Conservation (phyloP, 2,329 filamentous ascomycete species). For the Aspergillus spinulosporus region DNA sequence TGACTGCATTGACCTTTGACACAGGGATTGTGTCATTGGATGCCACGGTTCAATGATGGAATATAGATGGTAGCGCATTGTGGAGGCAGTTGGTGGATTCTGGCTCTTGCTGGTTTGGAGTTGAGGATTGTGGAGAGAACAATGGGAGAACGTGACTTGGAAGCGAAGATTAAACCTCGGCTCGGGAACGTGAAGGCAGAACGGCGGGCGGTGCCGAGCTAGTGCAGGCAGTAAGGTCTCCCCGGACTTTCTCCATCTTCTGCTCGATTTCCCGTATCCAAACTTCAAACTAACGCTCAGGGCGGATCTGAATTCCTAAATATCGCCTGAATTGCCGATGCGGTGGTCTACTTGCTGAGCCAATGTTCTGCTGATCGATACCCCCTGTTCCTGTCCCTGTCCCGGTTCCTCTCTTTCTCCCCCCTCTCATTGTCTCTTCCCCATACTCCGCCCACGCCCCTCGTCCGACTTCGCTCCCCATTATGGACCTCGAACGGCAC, state of each 20-base stretch:
- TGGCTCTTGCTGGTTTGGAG: too few relatives aligned
- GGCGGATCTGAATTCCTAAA: slow-evolving; percentile 1
- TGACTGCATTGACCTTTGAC: too few relatives aligned
- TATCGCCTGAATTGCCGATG: background rate
- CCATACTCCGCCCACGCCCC: background rate
- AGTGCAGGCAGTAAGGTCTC: slow-evolving; percentile 11
- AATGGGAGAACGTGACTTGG: too few relatives aligned
- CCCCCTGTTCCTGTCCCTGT: slow-evolving; percentile 2
- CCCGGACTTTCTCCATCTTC: slow-evolving; percentile 35
- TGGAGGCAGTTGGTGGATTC: too few relatives aligned
- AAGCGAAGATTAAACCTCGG: background rate
- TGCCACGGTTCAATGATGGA: too few relatives aligned
- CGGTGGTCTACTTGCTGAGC: background rate
- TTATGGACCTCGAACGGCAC: slow-evolving; percentile 48
- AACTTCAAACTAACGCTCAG: slow-evolving; percentile 2
- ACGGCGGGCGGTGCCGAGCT: background rate
- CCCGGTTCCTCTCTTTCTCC: background rate
- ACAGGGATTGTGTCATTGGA: too few relatives aligned
- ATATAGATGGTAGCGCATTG: too few relatives aligned
- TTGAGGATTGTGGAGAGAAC: too few relatives aligned
- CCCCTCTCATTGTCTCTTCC: too few relatives aligned
- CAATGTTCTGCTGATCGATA: slow-evolving; percentile 12
- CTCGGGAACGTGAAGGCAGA: background rate
- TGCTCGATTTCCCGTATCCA: slow-evolving; percentile 1
- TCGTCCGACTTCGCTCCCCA: slow-evolving; percentile 20